Evolutionary conservation across 179 eudicot species (phyloP), one percentile per base, ranked within the genome.

Genomic region (Actinidia arguta): DNA sequence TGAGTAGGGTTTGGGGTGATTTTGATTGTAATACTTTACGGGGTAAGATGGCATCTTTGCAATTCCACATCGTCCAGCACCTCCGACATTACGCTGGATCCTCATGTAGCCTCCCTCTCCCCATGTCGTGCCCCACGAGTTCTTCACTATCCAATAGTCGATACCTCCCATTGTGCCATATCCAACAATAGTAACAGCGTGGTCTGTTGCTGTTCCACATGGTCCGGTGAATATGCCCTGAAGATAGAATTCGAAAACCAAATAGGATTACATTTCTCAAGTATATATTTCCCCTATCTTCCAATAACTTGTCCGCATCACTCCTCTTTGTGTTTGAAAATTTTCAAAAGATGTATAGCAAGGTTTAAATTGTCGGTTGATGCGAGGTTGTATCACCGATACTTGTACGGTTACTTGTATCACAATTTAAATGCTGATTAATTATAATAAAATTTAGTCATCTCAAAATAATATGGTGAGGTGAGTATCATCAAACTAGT

Each of bases 1-100:
- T 3, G 94, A 94, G 55, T 92, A 91, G 0, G 95, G 95, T 81
- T 91, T 92, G 13, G 94, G 92, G 1, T 94, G 94, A 77, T 92
- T 92, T 61, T 47, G 62, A n/a, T 92, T 88, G 4, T 39, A 85
- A 3, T 39, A 85, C 89, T 92, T 92, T 72, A 84, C 63, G 0
- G 95, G 82, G 51, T 92, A 92, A 12, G 94, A 92, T 9, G 93
- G 58, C 75, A 87, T 90, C 52, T 84, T 79, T 1, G 94, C 89
- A 20, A 92, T 91, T 24, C 95, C 96, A 82, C 96, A 92, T 50
- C 80, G 80, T 31, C 36, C 36, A 2, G 36, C 36, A 3, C 94
- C 93, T 1, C 79, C 12, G 16, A 85, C 47, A 50, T 91, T 90
- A 20, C 93, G 88, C 79, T 90, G 83, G 89, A 91, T 87, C 68